These are phyloP conservation scores for Ochromonas danica DNA, from an alignment of 108 stramenopile genomes.

Conservation along the genomic window DNA sequence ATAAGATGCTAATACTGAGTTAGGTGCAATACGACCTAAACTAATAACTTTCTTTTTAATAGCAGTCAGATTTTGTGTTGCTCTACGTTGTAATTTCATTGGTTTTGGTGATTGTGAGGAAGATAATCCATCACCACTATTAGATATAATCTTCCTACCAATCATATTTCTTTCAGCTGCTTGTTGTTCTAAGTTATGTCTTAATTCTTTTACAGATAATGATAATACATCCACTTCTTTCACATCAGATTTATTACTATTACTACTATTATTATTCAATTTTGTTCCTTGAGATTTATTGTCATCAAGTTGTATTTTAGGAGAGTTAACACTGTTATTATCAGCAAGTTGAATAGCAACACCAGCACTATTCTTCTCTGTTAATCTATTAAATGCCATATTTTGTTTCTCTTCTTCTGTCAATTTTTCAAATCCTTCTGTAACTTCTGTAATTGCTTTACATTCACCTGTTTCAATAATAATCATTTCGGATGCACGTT, in stretches of 20 bases:
- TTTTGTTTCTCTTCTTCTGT: not conserved
- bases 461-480: constrained; percentile 27
- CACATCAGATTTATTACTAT: not conserved
- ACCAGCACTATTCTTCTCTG: not conserved
- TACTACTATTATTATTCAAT: not conserved
- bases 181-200: not conserved
- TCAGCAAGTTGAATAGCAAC: not conserved
- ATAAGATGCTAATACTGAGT: not conserved
- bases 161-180: not conserved
- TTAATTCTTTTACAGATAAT: not conserved
- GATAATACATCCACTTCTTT: not conserved
- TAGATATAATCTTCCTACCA: too few relatives aligned
- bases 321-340: not conserved
- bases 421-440: not conserved
- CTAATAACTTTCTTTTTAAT: not conserved
- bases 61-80: not conserved
- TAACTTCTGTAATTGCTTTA: not conserved
- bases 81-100: not conserved
- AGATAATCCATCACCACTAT: not conserved
- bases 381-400: not conserved
- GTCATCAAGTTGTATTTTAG: not conserved
- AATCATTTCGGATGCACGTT: constrained; percentile 1
- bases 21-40: constrained; percentile 6
- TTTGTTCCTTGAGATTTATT: not conserved
- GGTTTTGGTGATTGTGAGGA: too few relatives aligned